Evolutionary conservation across 2,329 filamentous ascomycete genomes (phyloP), one percentile per base, ranked within the genome.

Genomic region (Pseudogymnoascus sp.): DNA sequence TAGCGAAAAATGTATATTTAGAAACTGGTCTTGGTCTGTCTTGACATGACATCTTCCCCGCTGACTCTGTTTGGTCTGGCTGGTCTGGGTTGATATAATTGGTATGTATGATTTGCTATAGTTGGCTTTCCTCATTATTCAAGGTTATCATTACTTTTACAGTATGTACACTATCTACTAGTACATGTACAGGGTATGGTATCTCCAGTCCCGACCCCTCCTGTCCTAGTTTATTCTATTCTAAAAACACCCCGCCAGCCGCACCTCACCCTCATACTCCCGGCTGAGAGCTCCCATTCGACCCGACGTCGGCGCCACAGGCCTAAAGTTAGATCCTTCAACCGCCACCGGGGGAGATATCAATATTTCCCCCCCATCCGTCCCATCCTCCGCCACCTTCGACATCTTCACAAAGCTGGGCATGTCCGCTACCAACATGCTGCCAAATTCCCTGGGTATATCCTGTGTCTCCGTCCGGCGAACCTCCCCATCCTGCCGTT

Each of bases 101-200:
- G 23, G 23, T 26, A 3, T 26, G 1, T 26, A 26, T 10, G 38
- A 19, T 40, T 40, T 40, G n/a, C 2, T 40, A 17, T 10, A 40
- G 7, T 40, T 40, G 17, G 7, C 6, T 13, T 46, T 56, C 50
- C 29, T 56, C 50, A 56, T 56, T 56, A 33, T 33, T 56, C 50
- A 56, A 56, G 50, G n/a, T 33, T 21, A 33, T 56, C 50, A 56
- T 56, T 56, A 33, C 50, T 56, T 56, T 56, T 56, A 56, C 46
- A 56, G 10, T 56, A 56, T 56, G 29, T 33, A 56, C 29, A 56
- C 46, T 56, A 33, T 56, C 17, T 31, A 53, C 29, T 13, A 33
- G 5, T 19, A 11, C 29, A 56, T 19, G 9, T 33, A 33, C 46
- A 31, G 9, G 15, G 23, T 29, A 29, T 13, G 44, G 23, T 50